These are phyloP conservation scores for Hyaloscypha hepaticicola DNA, from an alignment of 495 filamentous ascomycete species.

Conservation along the genomic window DNA sequence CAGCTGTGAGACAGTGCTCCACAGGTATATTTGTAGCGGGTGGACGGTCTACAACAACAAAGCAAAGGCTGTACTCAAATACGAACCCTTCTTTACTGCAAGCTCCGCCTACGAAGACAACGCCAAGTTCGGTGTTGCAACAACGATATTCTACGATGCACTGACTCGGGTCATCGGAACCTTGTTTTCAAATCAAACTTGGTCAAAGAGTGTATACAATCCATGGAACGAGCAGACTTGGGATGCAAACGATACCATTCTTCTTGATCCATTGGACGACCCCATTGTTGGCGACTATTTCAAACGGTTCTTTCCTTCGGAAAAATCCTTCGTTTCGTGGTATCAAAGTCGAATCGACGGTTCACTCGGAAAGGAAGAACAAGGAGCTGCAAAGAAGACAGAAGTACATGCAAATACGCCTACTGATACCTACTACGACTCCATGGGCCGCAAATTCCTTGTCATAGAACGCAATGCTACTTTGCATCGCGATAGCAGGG, in stretches of 20 bases:
- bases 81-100: conserved; percentile 30
- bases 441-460: conserved; percentile 23
- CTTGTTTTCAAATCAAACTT: conserved; percentile 28
- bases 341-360: conserved; percentile 3
- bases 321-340: conserved; percentile 11
- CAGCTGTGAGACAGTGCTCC: too few relatives aligned
- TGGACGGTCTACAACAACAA: conserved; percentile 36
- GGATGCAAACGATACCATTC: conserved; percentile 33
- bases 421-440: conserved; percentile 22
- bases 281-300: conserved; percentile 21
- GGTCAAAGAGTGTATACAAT: conserved; percentile 26
- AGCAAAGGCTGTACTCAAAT: conserved; percentile 23
- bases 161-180: conserved; percentile 23
- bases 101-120: conserved; percentile 11
- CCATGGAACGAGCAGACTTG: conserved; percentile 24
- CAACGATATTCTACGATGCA: conserved; percentile 30
- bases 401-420: conserved; percentile 33
- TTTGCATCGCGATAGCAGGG: not conserved
- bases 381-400: conserved; percentile 22
- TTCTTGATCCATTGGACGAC: conserved; percentile 29
- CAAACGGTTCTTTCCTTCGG: conserved; percentile 15
- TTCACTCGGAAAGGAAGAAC: not conserved
- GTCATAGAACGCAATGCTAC: conserved; percentile 15
- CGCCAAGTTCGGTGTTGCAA: not conserved
- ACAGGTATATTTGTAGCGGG: too few relatives aligned